Evolutionary conservation across 2,329 filamentous ascomycete species (phyloP), one percentile per base, ranked within the genome.

Genomic region (Alternaria alternata): DNA sequence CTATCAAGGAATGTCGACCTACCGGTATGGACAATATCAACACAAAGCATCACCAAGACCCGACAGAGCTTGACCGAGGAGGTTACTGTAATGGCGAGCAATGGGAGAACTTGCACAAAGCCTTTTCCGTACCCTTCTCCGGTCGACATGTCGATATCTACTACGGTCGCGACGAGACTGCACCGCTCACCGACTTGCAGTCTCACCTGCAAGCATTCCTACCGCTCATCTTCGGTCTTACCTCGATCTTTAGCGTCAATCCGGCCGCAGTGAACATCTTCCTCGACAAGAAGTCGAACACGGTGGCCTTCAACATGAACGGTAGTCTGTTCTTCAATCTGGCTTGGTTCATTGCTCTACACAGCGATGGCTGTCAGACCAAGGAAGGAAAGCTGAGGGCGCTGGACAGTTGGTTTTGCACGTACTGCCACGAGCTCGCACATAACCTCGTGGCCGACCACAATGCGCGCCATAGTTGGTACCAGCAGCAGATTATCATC

Each of bases 291-390:
- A 79, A 82, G 3, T 91, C 93, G 5, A 87, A 87, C 57, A 94
- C 93, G 0, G 97, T 99, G 64, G 95, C 94, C 0, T 99, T 99
- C 84, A 99, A 99, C 76, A 86, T 87, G 8, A 87, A 85, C 39
- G 94, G 94, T 38, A 92, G 90, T 70, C 87, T 99, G 30, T 99
- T 98, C 81, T 97, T 93, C 83, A 99, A 99, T 74, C 86, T 96
- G 65, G 86, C 92, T 18, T 97, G 92, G 82, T 98, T 94, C 77
- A 80, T 90, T 61, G 89, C 94, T 72, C 80, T 97, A 32, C 94
- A 98, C 73, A 63, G 56, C 16, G 61, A 61, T 1, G 62, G 57
- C 2, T 78, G 69, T 56, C 61, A 54, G 7, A 74, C 68, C 7
- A 49, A 57, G 7, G 69, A 73, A 41, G 76, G 76, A 0, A 67